Conservation (phyloP, 257 asterid genomes). For the Solanum raphanifolium region DNA sequence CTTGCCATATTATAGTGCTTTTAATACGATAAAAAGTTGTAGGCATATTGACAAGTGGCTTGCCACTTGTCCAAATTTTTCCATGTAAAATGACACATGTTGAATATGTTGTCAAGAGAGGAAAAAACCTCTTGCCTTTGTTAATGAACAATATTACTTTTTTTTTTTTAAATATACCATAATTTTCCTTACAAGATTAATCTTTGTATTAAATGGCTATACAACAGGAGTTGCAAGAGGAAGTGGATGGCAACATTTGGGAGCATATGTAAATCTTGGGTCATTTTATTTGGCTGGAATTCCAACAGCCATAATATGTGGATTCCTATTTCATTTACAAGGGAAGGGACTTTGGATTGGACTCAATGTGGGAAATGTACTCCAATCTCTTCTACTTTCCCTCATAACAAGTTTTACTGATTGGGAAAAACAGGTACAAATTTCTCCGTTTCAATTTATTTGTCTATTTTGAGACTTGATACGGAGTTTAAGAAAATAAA, state of each 20-base stretch:
- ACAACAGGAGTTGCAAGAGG: slow-evolving; percentile 45
- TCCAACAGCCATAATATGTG: slow-evolving; percentile 29
- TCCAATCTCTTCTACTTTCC: slow-evolving; percentile 23
- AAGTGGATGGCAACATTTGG: slow-evolving; percentile 48
- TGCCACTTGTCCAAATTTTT: too few relatives aligned
- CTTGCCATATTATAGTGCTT: background rate
- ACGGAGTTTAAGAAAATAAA: background rate
- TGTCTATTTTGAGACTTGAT: background rate
- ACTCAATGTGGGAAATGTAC: slow-evolving; percentile 28
- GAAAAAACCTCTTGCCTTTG: too few relatives aligned
- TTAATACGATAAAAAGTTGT: too few relatives aligned
- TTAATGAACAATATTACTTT: too few relatives aligned
- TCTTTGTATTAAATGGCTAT: background rate
- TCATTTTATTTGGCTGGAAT: slow-evolving; percentile 37
- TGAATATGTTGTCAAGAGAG: too few relatives aligned
- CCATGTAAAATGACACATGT: too few relatives aligned
- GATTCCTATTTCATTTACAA: slow-evolving; percentile 27
- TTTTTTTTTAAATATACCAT: too few relatives aligned
- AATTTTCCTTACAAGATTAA: background rate
- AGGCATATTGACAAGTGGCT: too few relatives aligned
- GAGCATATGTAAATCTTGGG: slow-evolving; percentile 45
- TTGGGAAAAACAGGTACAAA: slow-evolving; percentile 37
- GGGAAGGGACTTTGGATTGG: slow-evolving; percentile 49
- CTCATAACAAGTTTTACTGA: slow-evolving; percentile 22
- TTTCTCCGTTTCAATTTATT: background rate